Conservation (phyloP, 495 filamentous ascomycete species). For the Xylaria grammica region DNA sequence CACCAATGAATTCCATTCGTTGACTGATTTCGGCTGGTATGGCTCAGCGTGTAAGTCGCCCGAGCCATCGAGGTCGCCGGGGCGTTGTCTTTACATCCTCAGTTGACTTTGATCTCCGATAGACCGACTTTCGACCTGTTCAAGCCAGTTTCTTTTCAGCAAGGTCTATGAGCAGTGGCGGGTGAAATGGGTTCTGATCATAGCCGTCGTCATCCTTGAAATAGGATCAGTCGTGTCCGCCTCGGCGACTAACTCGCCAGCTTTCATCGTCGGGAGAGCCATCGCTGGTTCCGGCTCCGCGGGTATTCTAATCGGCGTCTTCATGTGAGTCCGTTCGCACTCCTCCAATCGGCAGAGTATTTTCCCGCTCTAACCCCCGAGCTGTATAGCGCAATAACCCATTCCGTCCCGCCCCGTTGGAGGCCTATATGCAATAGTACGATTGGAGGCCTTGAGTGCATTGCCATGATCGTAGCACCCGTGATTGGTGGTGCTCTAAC, state of each 20-base stretch:
- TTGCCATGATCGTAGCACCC: constrained; percentile 17
- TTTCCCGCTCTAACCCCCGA: background rate
- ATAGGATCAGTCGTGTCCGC: constrained; percentile 55
- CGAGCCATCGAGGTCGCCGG: background rate
- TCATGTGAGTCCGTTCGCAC: background rate
- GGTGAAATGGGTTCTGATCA: constrained; percentile 20
- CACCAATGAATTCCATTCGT: constrained; percentile 44
- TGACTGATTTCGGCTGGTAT: constrained; percentile 57
- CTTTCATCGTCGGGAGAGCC: constrained; percentile 53
- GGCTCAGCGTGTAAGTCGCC: constrained; percentile 29
- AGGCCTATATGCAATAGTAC: constrained; percentile 15
- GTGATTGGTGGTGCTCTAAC: constrained; percentile 45
- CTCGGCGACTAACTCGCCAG: constrained; percentile 49
- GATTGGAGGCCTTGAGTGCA: constrained; percentile 12
- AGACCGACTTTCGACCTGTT: constrained; percentile 7
- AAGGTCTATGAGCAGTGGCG: constrained; percentile 26
- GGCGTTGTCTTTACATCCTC: background rate
- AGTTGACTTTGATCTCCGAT: background rate
- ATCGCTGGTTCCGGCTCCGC: constrained; percentile 52
- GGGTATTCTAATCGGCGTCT: constrained; percentile 25
- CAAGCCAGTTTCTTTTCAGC: constrained; percentile 23
- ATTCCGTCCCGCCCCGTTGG: constrained; percentile 11
- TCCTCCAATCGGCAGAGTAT: background rate
- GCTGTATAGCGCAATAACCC: background rate
- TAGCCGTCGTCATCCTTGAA: constrained; percentile 33